Conservation (phyloP, 805 yeast genomes). For the Zygoascus flipseniorum region DNA sequence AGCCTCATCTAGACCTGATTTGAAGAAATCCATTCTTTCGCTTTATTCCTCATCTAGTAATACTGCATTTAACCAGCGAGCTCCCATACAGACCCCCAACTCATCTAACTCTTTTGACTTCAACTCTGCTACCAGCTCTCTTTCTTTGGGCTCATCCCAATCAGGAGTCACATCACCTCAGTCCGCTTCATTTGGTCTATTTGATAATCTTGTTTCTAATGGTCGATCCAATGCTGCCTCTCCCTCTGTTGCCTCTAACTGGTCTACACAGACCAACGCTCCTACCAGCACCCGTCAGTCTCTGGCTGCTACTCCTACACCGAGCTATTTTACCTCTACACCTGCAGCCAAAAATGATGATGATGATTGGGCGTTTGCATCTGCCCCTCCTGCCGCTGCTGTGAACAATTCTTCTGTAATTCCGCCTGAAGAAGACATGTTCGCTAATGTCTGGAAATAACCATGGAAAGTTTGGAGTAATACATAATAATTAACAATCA, state of each 20-base stretch:
- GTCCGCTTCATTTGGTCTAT: slow-evolving; percentile 2
- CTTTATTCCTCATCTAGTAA: slow-evolving; percentile 42
- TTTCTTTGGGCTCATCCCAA: slow-evolving; percentile 2
- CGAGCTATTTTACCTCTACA: neutral
- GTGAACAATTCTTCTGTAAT: slow-evolving; percentile 11
- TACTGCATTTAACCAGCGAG: neutral
- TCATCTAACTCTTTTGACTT: neutral
- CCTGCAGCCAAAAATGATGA: slow-evolving; percentile 2
- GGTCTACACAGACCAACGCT: slow-evolving; percentile 1
- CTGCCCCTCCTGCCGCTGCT: slow-evolving; percentile 16
- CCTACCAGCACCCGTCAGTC: slow-evolving; percentile 6
- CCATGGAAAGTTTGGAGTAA: neutral
- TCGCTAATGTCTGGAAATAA: slow-evolving; percentile 30
- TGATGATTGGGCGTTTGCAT: slow-evolving; percentile 16
- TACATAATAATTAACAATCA: neutral
- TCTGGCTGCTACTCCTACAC: neutral
- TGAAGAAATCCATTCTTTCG: slow-evolving; percentile 86
- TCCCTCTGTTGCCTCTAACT: slow-evolving; percentile 1
- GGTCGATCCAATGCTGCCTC: neutral
- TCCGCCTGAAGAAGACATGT: slow-evolving; percentile 27
- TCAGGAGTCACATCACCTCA: slow-evolving; percentile 6
- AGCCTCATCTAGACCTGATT: slow-evolving; percentile 55
- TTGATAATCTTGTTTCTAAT: neutral
- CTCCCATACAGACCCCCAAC: neutral
- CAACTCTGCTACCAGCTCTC: neutral